Percentiles rank a stretch among this genome's conserved stretches.
phyloP scores from a whole-genome alignment of 352 stramenopile genomes.

The Thalassiosira hispida region DNA sequence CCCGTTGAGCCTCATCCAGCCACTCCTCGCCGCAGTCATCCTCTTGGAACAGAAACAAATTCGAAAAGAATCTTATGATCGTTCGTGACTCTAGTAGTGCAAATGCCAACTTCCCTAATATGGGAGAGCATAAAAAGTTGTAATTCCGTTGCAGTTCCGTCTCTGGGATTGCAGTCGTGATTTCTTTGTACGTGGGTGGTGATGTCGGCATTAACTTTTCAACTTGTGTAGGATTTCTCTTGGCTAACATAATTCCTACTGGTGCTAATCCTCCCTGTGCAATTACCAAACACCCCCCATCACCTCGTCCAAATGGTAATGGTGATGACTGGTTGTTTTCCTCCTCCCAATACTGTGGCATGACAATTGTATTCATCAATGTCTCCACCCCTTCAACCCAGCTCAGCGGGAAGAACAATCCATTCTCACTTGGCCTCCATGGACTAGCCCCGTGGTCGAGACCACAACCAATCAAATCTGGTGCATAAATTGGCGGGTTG shows the following conservation, averaged over 20 bases:
- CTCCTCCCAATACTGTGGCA: constrained; percentile 6
- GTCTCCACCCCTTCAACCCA: constrained; percentile 66
- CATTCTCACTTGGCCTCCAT: constrained; percentile 61
- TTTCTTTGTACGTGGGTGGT: constrained; percentile 63
- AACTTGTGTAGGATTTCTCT: constrained; percentile 51
- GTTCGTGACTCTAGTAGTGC: constrained; percentile 48
- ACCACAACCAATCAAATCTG: constrained; percentile 78
- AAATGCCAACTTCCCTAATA: constrained; percentile 61
- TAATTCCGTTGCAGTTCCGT: constrained; percentile 64
- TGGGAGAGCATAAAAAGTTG: constrained; percentile 54
- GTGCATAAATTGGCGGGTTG: constrained; percentile 49
- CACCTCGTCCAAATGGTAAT: neutral
- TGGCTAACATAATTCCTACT: constrained; percentile 65
- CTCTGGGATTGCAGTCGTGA: constrained; percentile 54
- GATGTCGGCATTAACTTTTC: constrained; percentile 58
- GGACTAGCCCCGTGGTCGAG: constrained; percentile 52
- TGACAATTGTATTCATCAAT: constrained; percentile 48
- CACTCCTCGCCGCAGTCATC: constrained; percentile 59
- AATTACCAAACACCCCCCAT: constrained; percentile 43
- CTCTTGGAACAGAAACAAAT: constrained; percentile 69
- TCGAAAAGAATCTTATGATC: constrained; percentile 73
- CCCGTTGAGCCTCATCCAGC: constrained; percentile 51
- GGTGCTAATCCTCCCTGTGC: constrained; percentile 58
- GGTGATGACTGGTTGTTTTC: neutral
- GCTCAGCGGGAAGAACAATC: constrained; percentile 66